Conservation (phyloP, 345 rosid genomes). For the Theobroma cacao region DNA sequence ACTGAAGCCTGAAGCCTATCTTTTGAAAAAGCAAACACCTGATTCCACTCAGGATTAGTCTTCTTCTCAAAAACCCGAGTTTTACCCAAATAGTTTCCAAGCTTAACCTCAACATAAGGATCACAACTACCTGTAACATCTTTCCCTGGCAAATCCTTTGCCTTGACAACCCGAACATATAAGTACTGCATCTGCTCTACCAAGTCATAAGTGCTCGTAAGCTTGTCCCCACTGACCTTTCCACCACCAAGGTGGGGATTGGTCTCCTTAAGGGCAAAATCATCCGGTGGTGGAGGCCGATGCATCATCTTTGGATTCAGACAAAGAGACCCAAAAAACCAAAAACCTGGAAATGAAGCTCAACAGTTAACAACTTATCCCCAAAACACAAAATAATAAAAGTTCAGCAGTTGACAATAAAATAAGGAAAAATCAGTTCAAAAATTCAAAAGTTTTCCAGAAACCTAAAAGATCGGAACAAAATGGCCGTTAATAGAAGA, state of each 20-base stretch:
- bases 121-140: conserved; percentile 89
- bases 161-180: conserved; percentile 89
- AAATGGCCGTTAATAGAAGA: conserved; percentile 16
- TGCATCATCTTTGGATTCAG: conserved; percentile 45
- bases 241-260: conserved; percentile 86
- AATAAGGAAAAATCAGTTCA: background rate
- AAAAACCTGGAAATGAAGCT: conserved; percentile 9
- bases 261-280: conserved; percentile 79
- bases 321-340: conserved; percentile 16
- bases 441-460: conserved; percentile 13
- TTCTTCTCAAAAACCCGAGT: conserved; percentile 84
- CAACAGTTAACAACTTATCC: background rate
- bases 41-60: conserved; percentile 83
- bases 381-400: background rate
- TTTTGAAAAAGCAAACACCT: conserved; percentile 63
- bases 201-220: conserved; percentile 86
- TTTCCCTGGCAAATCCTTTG: conserved; percentile 78
- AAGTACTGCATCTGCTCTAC: conserved; percentile 97
- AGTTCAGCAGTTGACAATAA: background rate
- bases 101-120: conserved; percentile 88
- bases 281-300: conserved; percentile 74
- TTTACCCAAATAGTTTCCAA: conserved; percentile 86
- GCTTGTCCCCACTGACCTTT: conserved; percentile 71
- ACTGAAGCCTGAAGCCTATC: conserved; percentile 71
- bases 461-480: conserved; percentile 28